Conservation (phyloP, 768 basidiomycete genomes). For the Exidia glandulosa region DNA sequence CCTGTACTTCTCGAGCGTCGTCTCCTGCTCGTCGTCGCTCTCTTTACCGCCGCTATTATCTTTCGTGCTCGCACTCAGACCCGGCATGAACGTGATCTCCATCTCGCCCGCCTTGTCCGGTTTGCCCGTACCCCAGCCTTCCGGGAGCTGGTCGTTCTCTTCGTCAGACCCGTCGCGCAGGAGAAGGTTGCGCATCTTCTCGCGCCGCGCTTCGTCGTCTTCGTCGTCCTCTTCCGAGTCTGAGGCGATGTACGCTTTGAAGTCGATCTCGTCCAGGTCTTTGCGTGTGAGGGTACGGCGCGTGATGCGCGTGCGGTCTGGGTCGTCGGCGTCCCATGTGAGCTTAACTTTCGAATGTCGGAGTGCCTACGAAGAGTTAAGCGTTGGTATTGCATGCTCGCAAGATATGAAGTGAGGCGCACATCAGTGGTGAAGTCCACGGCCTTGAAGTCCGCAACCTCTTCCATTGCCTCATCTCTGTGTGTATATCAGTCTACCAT, state of each 20-base stretch:
- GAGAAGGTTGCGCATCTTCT: conserved; percentile 65
- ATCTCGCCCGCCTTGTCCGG: conserved; percentile 58
- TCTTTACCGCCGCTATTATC: conserved; percentile 26
- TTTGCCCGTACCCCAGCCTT: conserved; percentile 62
- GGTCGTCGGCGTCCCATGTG: conserved; percentile 97
- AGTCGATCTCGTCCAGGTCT: conserved; percentile 88
- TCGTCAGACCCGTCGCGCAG: conserved; percentile 38
- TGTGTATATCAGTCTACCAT: neutral
- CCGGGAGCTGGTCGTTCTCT: conserved; percentile 43
- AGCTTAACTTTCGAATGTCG: conserved; percentile 96
- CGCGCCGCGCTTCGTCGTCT: conserved; percentile 45
- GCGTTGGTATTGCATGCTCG: neutral
- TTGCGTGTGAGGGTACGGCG: conserved; percentile 67
- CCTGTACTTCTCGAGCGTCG: conserved; percentile 81
- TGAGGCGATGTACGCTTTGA: conserved; percentile 66
- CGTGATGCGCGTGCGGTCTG: conserved; percentile 70
- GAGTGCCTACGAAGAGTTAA: conserved; percentile 50
- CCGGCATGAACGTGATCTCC: conserved; percentile 93
- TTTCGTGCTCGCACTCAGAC: too few relatives aligned
- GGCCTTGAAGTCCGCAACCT: conserved; percentile 45
- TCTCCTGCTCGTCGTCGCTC: conserved; percentile 52
- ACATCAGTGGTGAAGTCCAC: conserved; percentile 92
- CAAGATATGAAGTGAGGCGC: neutral
- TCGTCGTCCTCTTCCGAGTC: conserved; percentile 39
- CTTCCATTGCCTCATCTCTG: conserved; percentile 79